These are phyloP conservation scores for Beauveria australis DNA, from an alignment of 2,329 filamentous ascomycete genomes.

Conservation along the genomic window DNA sequence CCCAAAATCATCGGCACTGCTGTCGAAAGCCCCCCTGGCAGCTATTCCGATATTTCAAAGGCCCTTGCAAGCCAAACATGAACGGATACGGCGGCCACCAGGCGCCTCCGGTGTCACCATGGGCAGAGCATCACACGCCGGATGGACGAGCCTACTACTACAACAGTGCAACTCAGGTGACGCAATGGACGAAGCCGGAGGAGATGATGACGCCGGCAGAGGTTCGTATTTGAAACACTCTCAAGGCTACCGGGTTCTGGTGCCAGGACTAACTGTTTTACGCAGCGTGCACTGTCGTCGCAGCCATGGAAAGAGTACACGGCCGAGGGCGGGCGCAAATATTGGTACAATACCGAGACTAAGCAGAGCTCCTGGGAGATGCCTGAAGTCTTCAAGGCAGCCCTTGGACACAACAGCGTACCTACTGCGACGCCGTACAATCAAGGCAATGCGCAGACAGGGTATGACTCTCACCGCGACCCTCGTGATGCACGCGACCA, in stretches of 20 bases:
- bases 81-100: slow-evolving; percentile 48
- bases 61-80: slow-evolving; percentile 33
- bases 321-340: slow-evolving; percentile 76
- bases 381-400: slow-evolving; percentile 72
- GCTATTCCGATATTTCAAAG: not conserved
- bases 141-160: slow-evolving; percentile 90
- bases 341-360: slow-evolving; percentile 91
- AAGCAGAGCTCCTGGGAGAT: slow-evolving; percentile 94
- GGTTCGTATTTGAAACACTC: slow-evolving; percentile 37
- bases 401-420: slow-evolving; percentile 47
- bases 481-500: slow-evolving; percentile 17
- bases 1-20: slow-evolving; percentile 1
- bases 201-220: slow-evolving; percentile 79
- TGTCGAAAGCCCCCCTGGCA: not conserved
- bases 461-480: slow-evolving; percentile 33
- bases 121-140: slow-evolving; percentile 73
- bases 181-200: slow-evolving; percentile 89
- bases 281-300: slow-evolving; percentile 66
- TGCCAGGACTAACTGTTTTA: slow-evolving; percentile 12
- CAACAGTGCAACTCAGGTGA: slow-evolving; percentile 75
- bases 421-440: slow-evolving; percentile 33
- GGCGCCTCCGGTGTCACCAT: slow-evolving; percentile 61
- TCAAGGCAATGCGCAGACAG: slow-evolving; percentile 35
- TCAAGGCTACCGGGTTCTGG: not conserved
- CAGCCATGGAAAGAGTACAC: slow-evolving; percentile 93